phyloP scores from a whole-genome alignment of 805 yeast genomes.

The Yueomyces sinensis region DNA sequence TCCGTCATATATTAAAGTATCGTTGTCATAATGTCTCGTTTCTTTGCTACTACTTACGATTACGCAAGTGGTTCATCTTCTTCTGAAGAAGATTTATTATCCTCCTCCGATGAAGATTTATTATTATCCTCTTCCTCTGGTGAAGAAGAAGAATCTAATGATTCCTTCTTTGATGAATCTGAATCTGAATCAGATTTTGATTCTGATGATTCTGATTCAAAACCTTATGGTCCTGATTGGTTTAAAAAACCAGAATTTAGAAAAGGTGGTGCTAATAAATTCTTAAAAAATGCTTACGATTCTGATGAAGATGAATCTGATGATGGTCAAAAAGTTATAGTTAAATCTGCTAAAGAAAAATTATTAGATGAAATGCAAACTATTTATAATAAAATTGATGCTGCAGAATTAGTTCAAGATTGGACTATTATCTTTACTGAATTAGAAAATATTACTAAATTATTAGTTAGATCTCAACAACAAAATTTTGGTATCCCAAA shows the following conservation, averaged over 20 bases:
- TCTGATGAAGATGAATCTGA: conserved; percentile 34
- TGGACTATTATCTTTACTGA: conserved; percentile 68
- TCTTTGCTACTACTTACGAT: conserved; percentile 59
- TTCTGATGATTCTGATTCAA: conserved; percentile 30
- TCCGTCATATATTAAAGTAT: too few relatives aligned
- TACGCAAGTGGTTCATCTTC: conserved; percentile 32
- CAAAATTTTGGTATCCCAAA: conserved; percentile 63
- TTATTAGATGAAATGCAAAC: conserved; percentile 74
- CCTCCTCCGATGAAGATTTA: conserved; percentile 28
- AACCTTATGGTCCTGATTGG: conserved; percentile 32
- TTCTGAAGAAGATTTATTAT: conserved; percentile 31
- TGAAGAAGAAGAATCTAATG: conserved; percentile 25
- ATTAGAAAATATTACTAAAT: conserved; percentile 65
- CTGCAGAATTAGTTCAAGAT: conserved; percentile 54
- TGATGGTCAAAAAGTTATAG: conserved; percentile 65
- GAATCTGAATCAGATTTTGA: conserved; percentile 29
- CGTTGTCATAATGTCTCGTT: conserved; percentile 64
- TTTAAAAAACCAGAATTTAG: conserved; percentile 29
- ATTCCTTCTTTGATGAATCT: conserved; percentile 25
- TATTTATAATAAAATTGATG: conserved; percentile 52
- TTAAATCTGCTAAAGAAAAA: conserved; percentile 89
- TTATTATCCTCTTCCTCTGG: conserved; percentile 11
- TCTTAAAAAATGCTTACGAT: conserved; percentile 24
- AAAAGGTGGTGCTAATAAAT: conserved; percentile 24
- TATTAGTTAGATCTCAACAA: conserved; percentile 56